These are phyloP conservation scores for Exserohilum turcica DNA, from an alignment of 2,329 filamentous ascomycete species.

Conservation along the genomic window DNA sequence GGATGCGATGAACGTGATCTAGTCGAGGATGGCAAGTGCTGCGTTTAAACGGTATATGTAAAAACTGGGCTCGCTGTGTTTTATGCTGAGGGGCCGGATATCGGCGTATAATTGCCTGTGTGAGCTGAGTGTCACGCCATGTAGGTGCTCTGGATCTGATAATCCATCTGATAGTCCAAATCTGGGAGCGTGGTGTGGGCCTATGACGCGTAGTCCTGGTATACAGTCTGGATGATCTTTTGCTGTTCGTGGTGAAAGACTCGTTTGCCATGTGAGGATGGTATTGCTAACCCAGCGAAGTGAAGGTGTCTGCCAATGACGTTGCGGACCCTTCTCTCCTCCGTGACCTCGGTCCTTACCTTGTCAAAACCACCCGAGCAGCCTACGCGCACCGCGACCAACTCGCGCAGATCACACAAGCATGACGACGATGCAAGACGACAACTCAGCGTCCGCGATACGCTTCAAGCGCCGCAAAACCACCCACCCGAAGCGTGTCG, in stretches of 20 bases:
- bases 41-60: background rate
- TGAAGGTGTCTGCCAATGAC: conserved; percentile 6
- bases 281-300: background rate
- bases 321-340: conserved; percentile 2
- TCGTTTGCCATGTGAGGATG: background rate
- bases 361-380: background rate
- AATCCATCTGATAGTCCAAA: conserved; percentile 5
- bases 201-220: background rate
- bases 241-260: background rate
- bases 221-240: background rate
- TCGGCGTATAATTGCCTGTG: conserved; percentile 4
- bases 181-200: background rate
- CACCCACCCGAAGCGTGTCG: conserved; percentile 30
- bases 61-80: background rate
- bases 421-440: conserved; percentile 25
- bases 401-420: conserved; percentile 3
- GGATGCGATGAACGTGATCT: background rate
- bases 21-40: background rate
- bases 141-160: conserved; percentile 5
- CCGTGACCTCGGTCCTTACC: conserved; percentile 6
- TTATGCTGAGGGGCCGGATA: background rate
- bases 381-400: conserved; percentile 3
- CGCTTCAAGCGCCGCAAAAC: conserved; percentile 44
- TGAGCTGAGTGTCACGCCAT: conserved; percentile 41
- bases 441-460: conserved; percentile 20